Evolutionary conservation across 495 filamentous ascomycete species (phyloP), one percentile per base, ranked within the genome.

Genomic region (Friedmanniomyces endolithicus): DNA sequence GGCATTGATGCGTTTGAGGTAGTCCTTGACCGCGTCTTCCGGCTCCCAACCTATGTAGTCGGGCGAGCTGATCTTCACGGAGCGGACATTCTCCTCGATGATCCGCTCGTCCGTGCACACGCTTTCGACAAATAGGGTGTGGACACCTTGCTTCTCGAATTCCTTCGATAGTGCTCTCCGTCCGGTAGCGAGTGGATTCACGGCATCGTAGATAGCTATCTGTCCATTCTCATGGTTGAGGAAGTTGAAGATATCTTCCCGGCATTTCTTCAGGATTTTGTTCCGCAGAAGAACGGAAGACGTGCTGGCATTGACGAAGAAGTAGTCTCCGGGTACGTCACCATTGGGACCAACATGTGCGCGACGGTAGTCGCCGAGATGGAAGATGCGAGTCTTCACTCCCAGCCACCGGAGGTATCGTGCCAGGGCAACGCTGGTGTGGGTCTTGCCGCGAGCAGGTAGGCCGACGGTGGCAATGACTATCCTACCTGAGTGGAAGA

Each of bases 171-270:
- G 74, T 7, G 90, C 82, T 55, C 83, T 78, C 31, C 94, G 82
- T n/a, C 88, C 90, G 48, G 78, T 77, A 23, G 86, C 79, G 20
- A 90, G 78, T 11, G 90, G 88, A 64, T 97, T 97, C n/a, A 99
- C 94, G 24, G 94, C 92, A 73, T 99, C 94, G 63, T 97, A 99
- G 49, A 99, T 97, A 39, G 94, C 94, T 49, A 99, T 88, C 63
- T 99, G 94, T 12, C 94, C 94, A 63, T 96, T 97, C 63, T 97
- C 94, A 59, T 95, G 82, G 58, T 95, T 89, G 35, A 99, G 73
- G 72, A 95, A 99, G 53, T 85, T 83, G 55, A 95, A 95, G 33
- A 99, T 94, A 63, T 99, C 94, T 67, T 97, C 90, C 48, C 90
- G 81, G 62, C 94, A 99, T 68, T 92, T 92, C 72, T 95, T 94